phyloP scores from a whole-genome alignment of 805 yeast species.

The Wickerhamiella brachini region DNA sequence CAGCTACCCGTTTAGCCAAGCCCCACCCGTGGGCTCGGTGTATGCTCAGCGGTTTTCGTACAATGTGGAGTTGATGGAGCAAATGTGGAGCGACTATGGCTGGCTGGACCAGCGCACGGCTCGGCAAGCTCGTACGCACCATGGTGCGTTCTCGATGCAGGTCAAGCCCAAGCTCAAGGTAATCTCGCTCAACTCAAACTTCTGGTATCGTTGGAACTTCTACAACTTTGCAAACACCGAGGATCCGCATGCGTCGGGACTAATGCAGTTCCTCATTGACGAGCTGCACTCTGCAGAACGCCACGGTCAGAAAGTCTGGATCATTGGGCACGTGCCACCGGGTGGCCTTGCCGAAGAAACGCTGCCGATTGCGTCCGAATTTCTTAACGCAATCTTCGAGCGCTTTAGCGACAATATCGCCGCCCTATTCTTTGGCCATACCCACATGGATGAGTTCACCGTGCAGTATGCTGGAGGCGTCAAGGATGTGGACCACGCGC shows the following conservation, averaged over 20 bases:
- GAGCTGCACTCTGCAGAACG: constrained; percentile 49
- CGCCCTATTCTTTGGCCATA: constrained; percentile 56
- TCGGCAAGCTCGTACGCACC: constrained; percentile 32
- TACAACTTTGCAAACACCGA: constrained; percentile 38
- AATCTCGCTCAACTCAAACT: constrained; percentile 51
- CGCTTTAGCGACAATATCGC: constrained; percentile 57
- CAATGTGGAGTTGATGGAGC: constrained; percentile 36
- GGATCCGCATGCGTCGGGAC: constrained; percentile 49
- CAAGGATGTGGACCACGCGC: constrained; percentile 31
- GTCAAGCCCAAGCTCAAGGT: constrained; percentile 46
- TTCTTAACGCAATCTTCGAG: constrained; percentile 43
- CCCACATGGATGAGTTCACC: constrained; percentile 56
- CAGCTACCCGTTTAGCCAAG: constrained; percentile 57
- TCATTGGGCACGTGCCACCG: constrained; percentile 54
- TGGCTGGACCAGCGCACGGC: constrained; percentile 31
- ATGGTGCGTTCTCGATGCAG: constrained; percentile 46
- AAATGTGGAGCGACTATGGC: constrained; percentile 33
- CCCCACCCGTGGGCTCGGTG: constrained; percentile 40
- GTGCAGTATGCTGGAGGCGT: constrained; percentile 38
- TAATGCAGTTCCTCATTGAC: constrained; percentile 43
- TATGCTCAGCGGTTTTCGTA: constrained; percentile 31
- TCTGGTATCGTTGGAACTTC: constrained; percentile 51
- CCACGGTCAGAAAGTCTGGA: constrained; percentile 55
- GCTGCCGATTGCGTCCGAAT: constrained; percentile 45
- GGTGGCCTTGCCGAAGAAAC: constrained; percentile 38